Base-by-base conservation (phyloP, 257 asterid species). In the Salvia miltiorrhiza region DNA sequence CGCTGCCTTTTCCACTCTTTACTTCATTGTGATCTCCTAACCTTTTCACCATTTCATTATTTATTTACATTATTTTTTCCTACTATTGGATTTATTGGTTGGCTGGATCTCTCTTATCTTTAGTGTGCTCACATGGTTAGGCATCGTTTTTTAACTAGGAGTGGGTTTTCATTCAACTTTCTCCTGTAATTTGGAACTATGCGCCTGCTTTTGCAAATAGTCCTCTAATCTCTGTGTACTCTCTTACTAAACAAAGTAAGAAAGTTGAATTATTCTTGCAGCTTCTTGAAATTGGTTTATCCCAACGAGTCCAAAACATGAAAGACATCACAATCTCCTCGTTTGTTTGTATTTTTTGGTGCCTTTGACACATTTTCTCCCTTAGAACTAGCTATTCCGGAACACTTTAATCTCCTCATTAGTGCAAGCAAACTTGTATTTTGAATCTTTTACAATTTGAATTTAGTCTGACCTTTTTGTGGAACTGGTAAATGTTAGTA, bases 1-100 rank as follows among this genome's bases (percentile, higher is more conserved):
- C 77, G 99, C 97, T 77, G 86, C 86, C 82, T 94, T 94, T 82
- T 94, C 99, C 78, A 85, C 88, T n/a, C 80, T 89, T 65, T 94
- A 94, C 84, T 87, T 94, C 80, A 83, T 94, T 14, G 97, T 91
- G 81, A 82, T 61, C 33, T 67, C 62, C 72, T 65, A 40, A 67
- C 60, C 54, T 16, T 58, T 41, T 47, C 45, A 12, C 40, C 47
- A 44, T 49, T 57, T 33, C 20, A 11, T 10, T 60, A 60, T 60
- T 19, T 40, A 24, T 41, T 9, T 35, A 16, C 32, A 30, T 24
- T 58, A 10, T 73, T 55, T 69, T 62, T 41, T 24, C 33, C 53
- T 63, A 20, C 49, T 47, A 30, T 37, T 62, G 4, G 39, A 53
- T 44, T 55, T 53, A 13, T 65, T 73, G 44, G 53, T 70, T 62